Percentiles rank a stretch among this genome's conserved stretches.
These are phyloP conservation scores for Vigna reflexopilosa DNA, from an alignment of 306 rosid genomes.

Conservation along the genomic window DNA sequence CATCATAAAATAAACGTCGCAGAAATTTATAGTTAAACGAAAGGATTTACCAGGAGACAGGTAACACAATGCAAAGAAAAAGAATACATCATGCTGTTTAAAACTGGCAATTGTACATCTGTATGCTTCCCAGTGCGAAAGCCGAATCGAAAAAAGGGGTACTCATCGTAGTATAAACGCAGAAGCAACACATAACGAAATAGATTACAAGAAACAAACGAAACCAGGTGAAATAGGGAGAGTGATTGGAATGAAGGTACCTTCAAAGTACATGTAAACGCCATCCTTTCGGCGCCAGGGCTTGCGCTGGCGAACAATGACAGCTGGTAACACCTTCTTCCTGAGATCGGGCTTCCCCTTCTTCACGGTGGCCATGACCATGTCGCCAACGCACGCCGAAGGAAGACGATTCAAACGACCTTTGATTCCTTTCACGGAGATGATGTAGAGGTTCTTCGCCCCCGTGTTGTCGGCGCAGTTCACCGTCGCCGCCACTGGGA, in stretches of 20 bases:
- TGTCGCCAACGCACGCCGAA: constrained; percentile 93
- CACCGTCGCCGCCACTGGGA: constrained; percentile 95
- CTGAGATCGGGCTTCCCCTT: constrained; percentile 92
- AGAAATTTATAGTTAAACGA: neutral
- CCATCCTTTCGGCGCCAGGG: constrained; percentile 98
- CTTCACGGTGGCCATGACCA: constrained; percentile 98
- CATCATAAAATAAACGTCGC: no score
- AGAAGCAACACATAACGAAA: constrained; percentile 37
- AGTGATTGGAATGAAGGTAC: constrained; percentile 25
- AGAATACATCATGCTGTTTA: constrained; percentile 50
- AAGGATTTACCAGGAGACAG: constrained; percentile 56
- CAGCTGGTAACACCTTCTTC: constrained; percentile 93
- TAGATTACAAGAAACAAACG: neutral
- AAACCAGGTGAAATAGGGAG: neutral
- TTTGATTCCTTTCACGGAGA: constrained; percentile 92
- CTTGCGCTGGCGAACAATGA: constrained; percentile 91
- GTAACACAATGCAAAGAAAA: constrained; percentile 51
- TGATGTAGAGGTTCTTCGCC: constrained; percentile 87
- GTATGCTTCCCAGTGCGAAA: constrained; percentile 48
- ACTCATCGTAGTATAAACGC: neutral
- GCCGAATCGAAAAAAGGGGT: constrained; percentile 15
- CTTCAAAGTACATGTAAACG: constrained; percentile 93
- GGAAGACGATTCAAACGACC: constrained; percentile 88
- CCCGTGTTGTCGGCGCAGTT: constrained; percentile 95
- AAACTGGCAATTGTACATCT: constrained; percentile 45